Base-by-base conservation (phyloP, 1,139 yeast genomes). In the Wickerhamiella pararugosa region DNA sequence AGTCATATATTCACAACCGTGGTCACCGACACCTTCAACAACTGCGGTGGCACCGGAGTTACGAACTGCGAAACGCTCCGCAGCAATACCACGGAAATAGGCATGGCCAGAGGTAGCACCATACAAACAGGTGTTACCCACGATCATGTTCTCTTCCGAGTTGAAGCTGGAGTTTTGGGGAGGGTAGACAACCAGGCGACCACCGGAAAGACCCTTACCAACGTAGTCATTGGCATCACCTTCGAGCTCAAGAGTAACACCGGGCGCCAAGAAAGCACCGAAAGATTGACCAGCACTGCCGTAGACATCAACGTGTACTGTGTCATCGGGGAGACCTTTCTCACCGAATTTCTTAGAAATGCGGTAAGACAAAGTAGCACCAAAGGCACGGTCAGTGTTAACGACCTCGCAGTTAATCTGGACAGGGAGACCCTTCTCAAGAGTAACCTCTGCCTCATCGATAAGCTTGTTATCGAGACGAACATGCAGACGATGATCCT, bases 281-380 rank as follows among this genome's bases (percentile, higher is more conserved):
- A 90, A 87, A 5, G 97, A 86, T 68, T 90, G 98, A 59, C 98
- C 98, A 31, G 98, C 98, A 45, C 92, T 80, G 51, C 98, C 98
- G 57, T 70, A 71, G 47, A 81, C 75, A 58, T 87, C 81, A 43
- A 86, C 96, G 55, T 87, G 96, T 52, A 90, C 81, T 29, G 97
- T 90, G 62, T 90, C 97, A 56, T 83, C 90, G 30, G 98, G 97
- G 57, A 90, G 71, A 34, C 97, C 95, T 51, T 74, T 68, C 57
- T 87, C 96, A 51, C 98, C 98, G 61, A 84, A 90, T 50, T 71
- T 76, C 68, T 87, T 87, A 39, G 96, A 86, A 40, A 90, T 82
- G 59, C 96, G 74, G 69, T 90, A 90, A 8, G 96, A 84, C 54
- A 90, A 70, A 7, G 97, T 90, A 7, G 97, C 75, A 58, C 98